phyloP scores from a whole-genome alignment of 371 early-diverging fungal genomes.

The Apophysomyces trapeziformis region DNA sequence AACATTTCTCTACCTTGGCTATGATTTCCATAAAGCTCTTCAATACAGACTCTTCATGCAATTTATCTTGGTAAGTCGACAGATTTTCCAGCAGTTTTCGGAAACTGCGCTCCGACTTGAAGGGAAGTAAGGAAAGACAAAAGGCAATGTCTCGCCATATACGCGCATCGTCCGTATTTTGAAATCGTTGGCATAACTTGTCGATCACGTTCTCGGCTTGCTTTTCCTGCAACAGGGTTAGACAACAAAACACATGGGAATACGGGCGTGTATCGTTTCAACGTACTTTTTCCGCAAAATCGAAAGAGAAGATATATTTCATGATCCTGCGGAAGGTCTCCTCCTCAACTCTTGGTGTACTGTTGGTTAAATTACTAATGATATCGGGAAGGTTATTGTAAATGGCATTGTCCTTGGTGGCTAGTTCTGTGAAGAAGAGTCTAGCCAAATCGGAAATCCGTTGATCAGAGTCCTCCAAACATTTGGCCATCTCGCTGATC shows the following conservation, averaged over 20 bases:
- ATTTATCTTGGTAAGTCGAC: slow-evolving; percentile 85
- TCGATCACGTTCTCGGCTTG: slow-evolving; percentile 94
- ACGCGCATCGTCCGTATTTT: slow-evolving; percentile 71
- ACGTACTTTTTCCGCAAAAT: slow-evolving; percentile 84
- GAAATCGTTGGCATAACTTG: slow-evolving; percentile 92
- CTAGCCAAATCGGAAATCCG: slow-evolving; percentile 91
- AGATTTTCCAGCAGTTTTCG: slow-evolving; percentile 82
- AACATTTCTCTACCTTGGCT: slow-evolving; percentile 63
- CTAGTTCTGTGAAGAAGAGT: slow-evolving; percentile 94
- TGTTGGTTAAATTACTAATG: slow-evolving; percentile 82
- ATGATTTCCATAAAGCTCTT: slow-evolving; percentile 85
- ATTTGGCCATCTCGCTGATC: slow-evolving; percentile 96
- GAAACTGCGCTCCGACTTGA: slow-evolving; percentile 82
- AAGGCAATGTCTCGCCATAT: slow-evolving; percentile 93
- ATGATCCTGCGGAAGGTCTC: slow-evolving; percentile 84
- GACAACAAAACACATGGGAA: background rate
- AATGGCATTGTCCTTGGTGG: slow-evolving; percentile 95
- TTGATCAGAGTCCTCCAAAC: slow-evolving; percentile 86
- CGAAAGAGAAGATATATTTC: slow-evolving; percentile 84
- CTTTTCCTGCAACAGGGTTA: slow-evolving; percentile 67
- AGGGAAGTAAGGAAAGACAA: slow-evolving; percentile 88
- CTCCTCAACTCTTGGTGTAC: slow-evolving; percentile 68
- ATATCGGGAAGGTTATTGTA: slow-evolving; percentile 98
- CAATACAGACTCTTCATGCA: slow-evolving; percentile 81
- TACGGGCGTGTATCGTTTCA: too few relatives aligned